phyloP scores from a whole-genome alignment of 2,329 filamentous ascomycete genomes.

The Drechslera avenae region DNA sequence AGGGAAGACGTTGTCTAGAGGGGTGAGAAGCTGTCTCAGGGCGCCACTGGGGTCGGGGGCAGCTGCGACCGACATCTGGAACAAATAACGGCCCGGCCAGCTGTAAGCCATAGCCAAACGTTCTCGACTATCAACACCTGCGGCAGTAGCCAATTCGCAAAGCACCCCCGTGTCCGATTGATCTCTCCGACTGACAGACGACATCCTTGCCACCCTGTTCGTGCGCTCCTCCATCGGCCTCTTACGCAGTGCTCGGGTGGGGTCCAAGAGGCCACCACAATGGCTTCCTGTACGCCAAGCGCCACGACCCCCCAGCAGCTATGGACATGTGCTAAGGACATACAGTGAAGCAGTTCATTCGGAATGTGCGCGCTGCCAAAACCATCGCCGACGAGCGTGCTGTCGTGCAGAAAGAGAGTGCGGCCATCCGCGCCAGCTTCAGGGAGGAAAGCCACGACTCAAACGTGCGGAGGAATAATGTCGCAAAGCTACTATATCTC shows the following conservation, averaged over 20 bases:
- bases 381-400: slow-evolving; percentile 98
- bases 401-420: slow-evolving; percentile 98
- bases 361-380: slow-evolving; percentile 97
- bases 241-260: slow-evolving; percentile 47
- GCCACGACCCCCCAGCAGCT: slow-evolving; percentile 23
- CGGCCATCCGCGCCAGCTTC: slow-evolving; percentile 95
- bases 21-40: not conserved
- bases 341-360: slow-evolving; percentile 98
- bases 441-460: slow-evolving; percentile 95
- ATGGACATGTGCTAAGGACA: slow-evolving; percentile 36
- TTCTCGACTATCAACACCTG: slow-evolving; percentile 24
- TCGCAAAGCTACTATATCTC: slow-evolving; percentile 95
- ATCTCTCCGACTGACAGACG: not conserved
- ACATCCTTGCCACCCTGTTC: slow-evolving; percentile 1
- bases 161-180: slow-evolving; percentile 4
- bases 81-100: slow-evolving; percentile 30
- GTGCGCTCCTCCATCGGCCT: slow-evolving; percentile 17
- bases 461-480: slow-evolving; percentile 93
- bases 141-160: slow-evolving; percentile 7
- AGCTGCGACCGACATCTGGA: slow-evolving; percentile 21
- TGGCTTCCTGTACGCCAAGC: slow-evolving; percentile 61
- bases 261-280: slow-evolving; percentile 57
- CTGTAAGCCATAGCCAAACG: slow-evolving; percentile 26
- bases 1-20: too few relatives aligned
- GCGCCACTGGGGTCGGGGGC: slow-evolving; percentile 6